These are phyloP conservation scores for Epichloe uncinata DNA, from an alignment of 2,329 filamentous ascomycete species.

Conservation along the genomic window DNA sequence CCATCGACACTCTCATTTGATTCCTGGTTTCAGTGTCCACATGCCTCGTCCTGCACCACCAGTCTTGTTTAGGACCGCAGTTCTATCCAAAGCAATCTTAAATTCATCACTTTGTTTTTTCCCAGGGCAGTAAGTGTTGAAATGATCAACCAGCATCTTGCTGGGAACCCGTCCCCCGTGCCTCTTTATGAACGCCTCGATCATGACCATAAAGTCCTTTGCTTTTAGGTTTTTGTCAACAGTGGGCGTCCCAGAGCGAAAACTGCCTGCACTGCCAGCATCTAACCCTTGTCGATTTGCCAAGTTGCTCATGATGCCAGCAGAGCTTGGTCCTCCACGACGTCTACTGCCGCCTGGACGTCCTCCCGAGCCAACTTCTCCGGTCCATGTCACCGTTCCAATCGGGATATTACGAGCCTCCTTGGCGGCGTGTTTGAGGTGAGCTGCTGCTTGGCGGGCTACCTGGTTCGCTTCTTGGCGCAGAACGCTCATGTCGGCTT, in stretches of 20 bases:
- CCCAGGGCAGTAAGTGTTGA: constrained; percentile 58
- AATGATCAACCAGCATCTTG: constrained; percentile 81
- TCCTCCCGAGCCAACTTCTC: constrained; percentile 65
- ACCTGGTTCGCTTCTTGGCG: constrained; percentile 70
- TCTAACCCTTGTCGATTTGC: constrained; percentile 41
- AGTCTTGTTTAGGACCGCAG: constrained; percentile 56
- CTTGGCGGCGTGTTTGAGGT: constrained; percentile 60
- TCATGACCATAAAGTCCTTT: constrained; percentile 56
- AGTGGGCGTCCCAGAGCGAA: constrained; percentile 32
- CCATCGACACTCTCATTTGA: constrained; percentile 10
- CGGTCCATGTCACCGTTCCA: constrained; percentile 89
- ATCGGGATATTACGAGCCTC: constrained; percentile 60
- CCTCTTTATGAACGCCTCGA: constrained; percentile 63
- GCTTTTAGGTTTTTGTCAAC: constrained; percentile 29
- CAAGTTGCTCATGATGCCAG: constrained; percentile 42
- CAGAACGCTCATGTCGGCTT: constrained; percentile 65
- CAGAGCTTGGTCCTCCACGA: constrained; percentile 38
- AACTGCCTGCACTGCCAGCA: constrained; percentile 28
- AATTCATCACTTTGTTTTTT: constrained; percentile 65
- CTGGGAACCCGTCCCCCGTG: constrained; percentile 75
- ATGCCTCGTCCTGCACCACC: constrained; percentile 39
- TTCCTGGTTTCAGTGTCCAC: constrained; percentile 34
- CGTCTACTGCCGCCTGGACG: constrained; percentile 45
- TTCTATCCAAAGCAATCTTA: constrained; percentile 62
- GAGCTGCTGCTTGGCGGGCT: constrained; percentile 62